These are phyloP conservation scores for Leccinum truebloodii DNA, from an alignment of 768 basidiomycete genomes.

Conservation along the genomic window DNA sequence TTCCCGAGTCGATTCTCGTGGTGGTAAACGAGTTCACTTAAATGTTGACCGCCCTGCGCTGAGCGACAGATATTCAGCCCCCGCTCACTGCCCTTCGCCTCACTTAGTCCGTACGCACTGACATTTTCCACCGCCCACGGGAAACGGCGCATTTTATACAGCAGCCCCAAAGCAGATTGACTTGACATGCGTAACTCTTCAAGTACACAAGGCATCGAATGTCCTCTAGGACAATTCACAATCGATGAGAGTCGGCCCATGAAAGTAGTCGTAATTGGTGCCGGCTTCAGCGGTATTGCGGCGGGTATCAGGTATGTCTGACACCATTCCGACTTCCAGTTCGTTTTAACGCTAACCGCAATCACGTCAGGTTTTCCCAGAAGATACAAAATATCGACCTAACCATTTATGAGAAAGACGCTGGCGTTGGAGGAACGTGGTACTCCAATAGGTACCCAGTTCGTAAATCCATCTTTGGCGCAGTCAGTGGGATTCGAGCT, in stretches of 20 bases:
- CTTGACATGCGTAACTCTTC: background rate
- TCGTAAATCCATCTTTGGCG: constrained; percentile 18
- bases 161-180: background rate
- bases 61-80: background rate
- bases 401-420: constrained; percentile 58
- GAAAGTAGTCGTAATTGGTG: background rate
- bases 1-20: background rate
- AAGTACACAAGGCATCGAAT: background rate
- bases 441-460: constrained; percentile 54
- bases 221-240: background rate
- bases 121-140: background rate
- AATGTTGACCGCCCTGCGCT: background rate
- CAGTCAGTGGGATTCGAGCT: background rate
- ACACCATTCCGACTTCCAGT: background rate
- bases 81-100: background rate
- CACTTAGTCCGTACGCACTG: background rate
- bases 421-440: constrained; percentile 67
- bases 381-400: constrained; percentile 48
- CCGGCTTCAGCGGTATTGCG: background rate
- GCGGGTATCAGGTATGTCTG: background rate
- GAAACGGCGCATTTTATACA: background rate
- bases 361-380: background rate
- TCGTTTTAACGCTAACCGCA: background rate
- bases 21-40: background rate
- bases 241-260: background rate